Conservation (phyloP, 345 rosid genomes). For the Salix koriyanagi region DNA sequence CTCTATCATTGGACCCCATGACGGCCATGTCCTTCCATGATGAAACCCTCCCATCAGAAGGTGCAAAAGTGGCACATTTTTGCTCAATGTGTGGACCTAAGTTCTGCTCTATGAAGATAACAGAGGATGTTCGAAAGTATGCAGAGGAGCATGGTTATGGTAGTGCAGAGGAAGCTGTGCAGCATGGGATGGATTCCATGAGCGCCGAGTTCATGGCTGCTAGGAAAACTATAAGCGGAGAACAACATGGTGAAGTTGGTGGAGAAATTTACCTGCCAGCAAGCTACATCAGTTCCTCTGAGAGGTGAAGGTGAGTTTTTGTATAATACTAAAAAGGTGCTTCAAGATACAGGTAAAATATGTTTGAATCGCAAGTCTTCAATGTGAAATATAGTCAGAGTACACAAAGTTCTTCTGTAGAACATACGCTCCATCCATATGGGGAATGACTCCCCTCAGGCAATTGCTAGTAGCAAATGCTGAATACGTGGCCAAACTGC, state of each 20-base stretch:
- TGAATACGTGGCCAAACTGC: background rate
- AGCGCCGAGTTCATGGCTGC: conserved; percentile 87
- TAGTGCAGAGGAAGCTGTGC: conserved; percentile 80
- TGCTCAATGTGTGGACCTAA: conserved; percentile 99
- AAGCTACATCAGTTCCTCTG: conserved; percentile 44
- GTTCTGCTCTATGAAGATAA: conserved; percentile 99
- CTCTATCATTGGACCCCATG: conserved; percentile 93
- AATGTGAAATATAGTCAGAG: background rate
- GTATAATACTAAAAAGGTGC: too few species aligned
- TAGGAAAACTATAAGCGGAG: conserved; percentile 87
- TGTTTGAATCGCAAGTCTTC: background rate
- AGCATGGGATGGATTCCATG: conserved; percentile 91
- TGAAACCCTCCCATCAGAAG: conserved; percentile 94
- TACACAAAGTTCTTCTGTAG: background rate
- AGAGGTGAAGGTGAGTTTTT: conserved; percentile 39
- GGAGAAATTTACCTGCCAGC: conserved; percentile 93
- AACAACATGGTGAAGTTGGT: conserved; percentile 94
- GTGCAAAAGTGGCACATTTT: conserved; percentile 97
- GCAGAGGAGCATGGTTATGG: conserved; percentile 98
- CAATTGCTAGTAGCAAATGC: background rate
- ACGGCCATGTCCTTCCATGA: conserved; percentile 98
- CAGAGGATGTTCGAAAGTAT: conserved; percentile 93
- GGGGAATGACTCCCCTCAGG: background rate
- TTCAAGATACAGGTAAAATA: background rate
- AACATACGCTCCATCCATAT: background rate